Percentiles rank a stretch among this genome's conserved stretches.
Evolutionary conservation across 225 moss, liverwort and hornwort genomes (phyloP).

Genomic region (Pseudisothecium myosuroides): DNA sequence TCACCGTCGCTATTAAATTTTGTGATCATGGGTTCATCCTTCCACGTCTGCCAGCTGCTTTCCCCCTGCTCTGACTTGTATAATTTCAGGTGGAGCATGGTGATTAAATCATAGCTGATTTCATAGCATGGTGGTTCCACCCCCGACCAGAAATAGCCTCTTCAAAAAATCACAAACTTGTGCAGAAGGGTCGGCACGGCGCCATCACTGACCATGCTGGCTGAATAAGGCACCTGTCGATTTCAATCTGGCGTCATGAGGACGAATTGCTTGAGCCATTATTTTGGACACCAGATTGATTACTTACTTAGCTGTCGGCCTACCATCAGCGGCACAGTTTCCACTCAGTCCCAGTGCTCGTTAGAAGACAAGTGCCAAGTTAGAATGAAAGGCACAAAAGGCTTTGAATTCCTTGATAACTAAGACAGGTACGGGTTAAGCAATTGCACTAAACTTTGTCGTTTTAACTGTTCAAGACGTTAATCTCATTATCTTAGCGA

Average conservation of each 20-base stretch:
- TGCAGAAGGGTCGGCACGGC: not conserved
- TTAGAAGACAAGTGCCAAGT: not conserved
- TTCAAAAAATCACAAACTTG: not conserved
- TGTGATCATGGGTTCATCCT: not conserved
- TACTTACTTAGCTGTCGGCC: not conserved
- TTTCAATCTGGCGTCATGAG: not conserved
- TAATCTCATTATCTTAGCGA: not conserved
- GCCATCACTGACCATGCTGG: not conserved
- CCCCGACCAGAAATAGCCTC: not conserved
- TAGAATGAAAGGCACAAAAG: not conserved
- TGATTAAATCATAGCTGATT: not conserved
- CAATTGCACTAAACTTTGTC: not conserved
- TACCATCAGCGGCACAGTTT: not conserved
- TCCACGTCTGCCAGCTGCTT: not conserved
- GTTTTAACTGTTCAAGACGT: not conserved
- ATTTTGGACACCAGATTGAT: not conserved
- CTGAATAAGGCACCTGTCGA: not conserved
- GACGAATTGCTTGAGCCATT: not conserved
- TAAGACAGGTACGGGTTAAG: not conserved
- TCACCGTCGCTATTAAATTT: not conserved
- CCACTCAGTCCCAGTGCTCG: not conserved
- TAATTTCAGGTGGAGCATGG: not conserved
- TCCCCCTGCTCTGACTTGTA: not conserved
- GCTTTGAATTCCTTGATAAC: not conserved
- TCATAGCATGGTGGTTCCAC: not conserved